Percentiles rank a stretch among this genome's conserved stretches.
Evolutionary conservation across 2,329 filamentous ascomycete genomes (phyloP).

Genomic region (Aspergillus sergii): DNA sequence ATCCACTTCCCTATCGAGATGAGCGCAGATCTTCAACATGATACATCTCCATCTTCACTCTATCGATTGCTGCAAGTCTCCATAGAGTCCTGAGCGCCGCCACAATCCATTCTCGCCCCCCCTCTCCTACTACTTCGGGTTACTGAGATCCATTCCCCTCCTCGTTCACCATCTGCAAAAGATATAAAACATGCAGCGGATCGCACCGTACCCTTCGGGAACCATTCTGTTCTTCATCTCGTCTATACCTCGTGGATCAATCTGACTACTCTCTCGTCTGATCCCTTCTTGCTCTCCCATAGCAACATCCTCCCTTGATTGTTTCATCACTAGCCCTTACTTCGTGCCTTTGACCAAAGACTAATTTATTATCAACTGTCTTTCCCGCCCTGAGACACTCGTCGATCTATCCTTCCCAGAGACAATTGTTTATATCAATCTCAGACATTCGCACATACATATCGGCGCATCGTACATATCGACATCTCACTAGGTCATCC

Average conservation of each 20-base stretch:
- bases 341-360: not conserved
- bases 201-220: slow-evolving; percentile 24
- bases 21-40: slow-evolving; percentile 22
- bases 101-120: slow-evolving; percentile 11
- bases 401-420: not conserved
- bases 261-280: slow-evolving; percentile 15
- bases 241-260: slow-evolving; percentile 30
- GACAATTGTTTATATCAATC: slow-evolving; percentile 10
- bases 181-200: slow-evolving; percentile 41
- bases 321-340: slow-evolving; percentile 7
- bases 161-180: slow-evolving; percentile 27
- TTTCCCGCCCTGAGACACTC: not conserved
- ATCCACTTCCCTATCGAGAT: slow-evolving; percentile 23
- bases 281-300: slow-evolving; percentile 12
- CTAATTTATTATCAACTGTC: not conserved
- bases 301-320: slow-evolving; percentile 20
- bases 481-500: slow-evolving; percentile 5
- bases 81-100: slow-evolving; percentile 22
- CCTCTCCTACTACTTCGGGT: not conserved
- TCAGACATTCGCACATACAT: slow-evolving; percentile 13
- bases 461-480: slow-evolving; percentile 12
- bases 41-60: slow-evolving; percentile 17
- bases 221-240: slow-evolving; percentile 27
- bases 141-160: slow-evolving; percentile 10
- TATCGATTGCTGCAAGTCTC: slow-evolving; percentile 17